Evolutionary conservation across 805 yeast species (phyloP), one percentile per base, ranked within the genome.

Genomic region (Grigorovia humatica): DNA sequence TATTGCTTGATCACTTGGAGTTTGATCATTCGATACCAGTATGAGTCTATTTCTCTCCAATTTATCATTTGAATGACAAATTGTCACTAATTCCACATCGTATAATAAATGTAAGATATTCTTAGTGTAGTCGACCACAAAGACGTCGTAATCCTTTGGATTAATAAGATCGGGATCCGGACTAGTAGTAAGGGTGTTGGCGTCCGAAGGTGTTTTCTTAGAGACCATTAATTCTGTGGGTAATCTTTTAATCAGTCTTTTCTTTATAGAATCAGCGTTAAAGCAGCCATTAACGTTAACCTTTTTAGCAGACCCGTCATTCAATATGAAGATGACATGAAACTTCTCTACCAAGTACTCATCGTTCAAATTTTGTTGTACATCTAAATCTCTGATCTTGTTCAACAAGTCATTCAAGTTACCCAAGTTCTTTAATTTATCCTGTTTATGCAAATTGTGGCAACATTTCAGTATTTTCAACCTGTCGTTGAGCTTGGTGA

Each of bases 401-500:
- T 55, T 55, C 9, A 61, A 57, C 30, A 63, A 48, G 5, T 58
- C 64, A 15, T 55, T 54, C 41, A 60, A 51, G 45, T 59, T 59
- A 2, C 53, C 52, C 15, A 46, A 23, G 4, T 46, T n/a, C 13
- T 53, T 49, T 11, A 52, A 44, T 27, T 54, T 50, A 20, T 51
- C 46, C 30, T 49, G 51, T 53, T 52, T 40, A 30, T 46, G 48
- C 43, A 59, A 38, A 17, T 19, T 11, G 30, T 18, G 29, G 8
- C 18, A 15, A 38, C 9, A 38, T 38, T 79, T 71, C 59, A 83
- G 79, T 11, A 91, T 67, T 30, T 84, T 72, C 19, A 91, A 72
- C 29, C 96, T 71, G 65, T 93, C 98, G 1, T 98, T 97, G 15
- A 91, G 78, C 56, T 80, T 83, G n/a, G 59, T 55, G 11, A 91